Evolutionary conservation across 2,329 filamentous ascomycete species (phyloP).

Genomic region (Fusarium algeriense): DNA sequence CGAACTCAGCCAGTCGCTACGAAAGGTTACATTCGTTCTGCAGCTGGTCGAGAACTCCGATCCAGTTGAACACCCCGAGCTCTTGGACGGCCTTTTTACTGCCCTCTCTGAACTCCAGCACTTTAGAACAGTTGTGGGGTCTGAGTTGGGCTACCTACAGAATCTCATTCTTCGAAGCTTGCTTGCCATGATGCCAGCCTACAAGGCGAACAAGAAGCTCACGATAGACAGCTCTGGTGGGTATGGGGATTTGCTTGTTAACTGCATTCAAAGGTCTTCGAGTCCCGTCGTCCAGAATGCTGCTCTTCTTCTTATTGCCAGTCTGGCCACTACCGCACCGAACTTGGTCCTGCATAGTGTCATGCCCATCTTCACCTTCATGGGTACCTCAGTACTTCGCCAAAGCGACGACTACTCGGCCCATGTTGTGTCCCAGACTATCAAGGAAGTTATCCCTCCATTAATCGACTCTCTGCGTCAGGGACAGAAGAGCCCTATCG

Average conservation of each 20-base stretch:
- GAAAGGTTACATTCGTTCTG: conserved; percentile 85
- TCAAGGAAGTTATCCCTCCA: conserved; percentile 92
- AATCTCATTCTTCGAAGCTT: conserved; percentile 86
- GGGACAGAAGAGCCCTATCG: conserved; percentile 81
- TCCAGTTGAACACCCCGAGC: conserved; percentile 78
- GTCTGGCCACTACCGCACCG: conserved; percentile 86
- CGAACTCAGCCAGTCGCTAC: conserved; percentile 75
- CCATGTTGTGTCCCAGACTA: conserved; percentile 94
- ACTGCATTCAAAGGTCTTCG: conserved; percentile 91
- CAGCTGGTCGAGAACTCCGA: conserved; percentile 87
- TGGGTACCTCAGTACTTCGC: conserved; percentile 89
- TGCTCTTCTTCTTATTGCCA: conserved; percentile 87
- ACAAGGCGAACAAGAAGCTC: conserved; percentile 71
- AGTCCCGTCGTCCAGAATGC: conserved; percentile 95
- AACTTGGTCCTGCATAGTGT: conserved; percentile 95
- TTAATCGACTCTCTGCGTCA: conserved; percentile 87
- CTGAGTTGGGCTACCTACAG: conserved; percentile 91
- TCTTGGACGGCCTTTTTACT: conserved; percentile 84
- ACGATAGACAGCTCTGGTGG: conserved; percentile 83
- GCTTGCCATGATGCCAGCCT: conserved; percentile 83
- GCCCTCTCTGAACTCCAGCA: conserved; percentile 89
- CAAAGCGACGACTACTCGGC: conserved; percentile 98
- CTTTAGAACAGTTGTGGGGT: conserved; percentile 82
- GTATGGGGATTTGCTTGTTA: conserved; percentile 90
- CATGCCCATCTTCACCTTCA: conserved; percentile 99